These are phyloP conservation scores for Oryza longistaminata DNA, from an alignment of 176 grass and related monocot species.

Conservation along the genomic window DNA sequence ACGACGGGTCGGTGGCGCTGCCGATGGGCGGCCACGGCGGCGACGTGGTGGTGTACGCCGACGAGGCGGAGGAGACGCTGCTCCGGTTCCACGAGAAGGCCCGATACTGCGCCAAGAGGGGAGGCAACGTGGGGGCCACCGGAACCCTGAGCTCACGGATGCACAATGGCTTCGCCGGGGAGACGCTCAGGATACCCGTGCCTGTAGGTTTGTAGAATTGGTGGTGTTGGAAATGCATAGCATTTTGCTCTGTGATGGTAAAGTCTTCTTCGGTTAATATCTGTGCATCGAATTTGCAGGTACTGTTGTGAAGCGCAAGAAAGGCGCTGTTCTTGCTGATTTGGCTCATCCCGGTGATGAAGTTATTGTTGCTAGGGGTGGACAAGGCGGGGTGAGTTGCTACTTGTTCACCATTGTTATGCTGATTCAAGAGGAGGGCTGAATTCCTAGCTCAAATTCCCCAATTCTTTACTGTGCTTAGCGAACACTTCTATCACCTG, in stretches of 20 bases:
- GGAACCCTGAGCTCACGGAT: slow-evolving; percentile 73
- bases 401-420: background rate
- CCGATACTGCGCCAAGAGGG: slow-evolving; percentile 73
- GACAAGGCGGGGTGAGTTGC: slow-evolving; percentile 77
- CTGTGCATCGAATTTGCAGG: slow-evolving; percentile 43
- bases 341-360: slow-evolving; percentile 78
- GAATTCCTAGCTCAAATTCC: background rate
- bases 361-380: slow-evolving; percentile 90
- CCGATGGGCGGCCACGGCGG: slow-evolving; percentile 47
- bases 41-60: slow-evolving; percentile 24
- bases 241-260: background rate
- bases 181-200: slow-evolving; percentile 76
- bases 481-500: background rate
- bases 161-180: slow-evolving; percentile 68
- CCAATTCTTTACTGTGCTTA: background rate
- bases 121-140: slow-evolving; percentile 79
- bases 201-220: slow-evolving; percentile 78
- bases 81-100: slow-evolving; percentile 81
- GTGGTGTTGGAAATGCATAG: background rate
- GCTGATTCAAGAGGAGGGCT: background rate
- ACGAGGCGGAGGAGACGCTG: slow-evolving; percentile 69
- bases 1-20: slow-evolving; percentile 82
- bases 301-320: slow-evolving; percentile 86
- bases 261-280: background rate
- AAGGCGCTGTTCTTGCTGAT: slow-evolving; percentile 83